Conservation (phyloP, 371 early-diverging fungal species). For the Actinomucor elegans region DNA sequence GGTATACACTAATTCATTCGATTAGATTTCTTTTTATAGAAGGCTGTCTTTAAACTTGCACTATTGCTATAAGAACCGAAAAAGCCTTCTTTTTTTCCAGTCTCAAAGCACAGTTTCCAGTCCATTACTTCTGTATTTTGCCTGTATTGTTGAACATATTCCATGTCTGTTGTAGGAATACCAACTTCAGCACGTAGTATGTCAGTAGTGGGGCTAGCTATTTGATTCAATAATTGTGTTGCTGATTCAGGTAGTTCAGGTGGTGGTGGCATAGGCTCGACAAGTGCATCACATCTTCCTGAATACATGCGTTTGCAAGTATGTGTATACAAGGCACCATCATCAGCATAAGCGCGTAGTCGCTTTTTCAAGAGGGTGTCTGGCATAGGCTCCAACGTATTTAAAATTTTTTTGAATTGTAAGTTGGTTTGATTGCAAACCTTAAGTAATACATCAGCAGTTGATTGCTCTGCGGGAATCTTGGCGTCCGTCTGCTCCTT, state of each 20-base stretch:
- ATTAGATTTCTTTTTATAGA: too few species aligned
- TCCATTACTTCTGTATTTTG: constrained; percentile 4
- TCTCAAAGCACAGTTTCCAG: constrained; percentile 16
- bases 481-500: constrained; percentile 11
- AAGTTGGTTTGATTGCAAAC: constrained; percentile 4
- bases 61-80: constrained; percentile 7
- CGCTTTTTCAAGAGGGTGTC: constrained; percentile 13
- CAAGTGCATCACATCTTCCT: constrained; percentile 7
- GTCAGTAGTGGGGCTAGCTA: constrained; percentile 4
- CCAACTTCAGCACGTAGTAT: constrained; percentile 14
- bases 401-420: constrained; percentile 13
- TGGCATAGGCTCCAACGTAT: constrained; percentile 14
- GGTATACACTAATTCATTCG: too few species aligned
- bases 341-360: constrained; percentile 12
- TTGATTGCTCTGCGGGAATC: constrained; percentile 10
- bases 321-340: constrained; percentile 11
- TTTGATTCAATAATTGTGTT: too few species aligned
- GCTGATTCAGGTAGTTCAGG: constrained; percentile 14
- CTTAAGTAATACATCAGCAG: constrained; percentile 4
- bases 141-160: constrained; percentile 12
- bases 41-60: background rate
- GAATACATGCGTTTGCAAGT: constrained; percentile 9
- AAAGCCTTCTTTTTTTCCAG: constrained; percentile 13
- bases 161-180: constrained; percentile 21
- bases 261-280: constrained; percentile 15